These are phyloP conservation scores for Extremus antarcticus DNA, from an alignment of 495 filamentous ascomycete genomes.

Conservation along the genomic window DNA sequence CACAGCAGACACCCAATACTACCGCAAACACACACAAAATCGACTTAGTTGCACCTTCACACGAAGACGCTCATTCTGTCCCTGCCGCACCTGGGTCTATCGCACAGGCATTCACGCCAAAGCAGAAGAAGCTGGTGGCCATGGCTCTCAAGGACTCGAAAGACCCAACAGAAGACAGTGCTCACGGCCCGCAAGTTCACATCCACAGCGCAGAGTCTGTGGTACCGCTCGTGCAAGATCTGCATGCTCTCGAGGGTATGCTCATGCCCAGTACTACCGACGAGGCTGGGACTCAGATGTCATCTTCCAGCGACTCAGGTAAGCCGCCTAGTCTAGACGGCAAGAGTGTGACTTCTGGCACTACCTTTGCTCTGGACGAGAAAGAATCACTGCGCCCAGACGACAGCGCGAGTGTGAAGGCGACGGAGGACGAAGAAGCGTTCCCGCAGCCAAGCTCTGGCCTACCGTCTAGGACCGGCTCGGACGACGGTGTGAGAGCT, in stretches of 20 bases:
- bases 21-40: not conserved
- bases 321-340: slow-evolving; percentile 83
- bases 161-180: not conserved
- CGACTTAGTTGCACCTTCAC: slow-evolving; percentile 5
- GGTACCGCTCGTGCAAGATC: not conserved
- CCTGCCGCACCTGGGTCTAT: not conserved
- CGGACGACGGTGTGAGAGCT: slow-evolving; percentile 62
- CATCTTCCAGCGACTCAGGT: slow-evolving; percentile 51
- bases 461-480: slow-evolving; percentile 63
- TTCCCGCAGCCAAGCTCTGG: slow-evolving; percentile 63
- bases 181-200: not conserved
- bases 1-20: not conserved
- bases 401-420: slow-evolving; percentile 87
- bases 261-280: slow-evolving; percentile 22
- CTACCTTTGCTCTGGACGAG: slow-evolving; percentile 85
- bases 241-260: slow-evolving; percentile 4
- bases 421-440: slow-evolving; percentile 77
- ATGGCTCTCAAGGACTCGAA: not conserved
- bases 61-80: slow-evolving; percentile 1
- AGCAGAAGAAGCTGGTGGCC: not conserved
- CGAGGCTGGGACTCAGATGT: slow-evolving; percentile 48
- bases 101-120: not conserved
- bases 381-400: slow-evolving; percentile 89
- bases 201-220: slow-evolving; percentile 2
- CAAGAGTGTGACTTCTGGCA: slow-evolving; percentile 83